Conservation (phyloP, 1,284 basidiomycete species). For the Austropuccinia psidii region DNA sequence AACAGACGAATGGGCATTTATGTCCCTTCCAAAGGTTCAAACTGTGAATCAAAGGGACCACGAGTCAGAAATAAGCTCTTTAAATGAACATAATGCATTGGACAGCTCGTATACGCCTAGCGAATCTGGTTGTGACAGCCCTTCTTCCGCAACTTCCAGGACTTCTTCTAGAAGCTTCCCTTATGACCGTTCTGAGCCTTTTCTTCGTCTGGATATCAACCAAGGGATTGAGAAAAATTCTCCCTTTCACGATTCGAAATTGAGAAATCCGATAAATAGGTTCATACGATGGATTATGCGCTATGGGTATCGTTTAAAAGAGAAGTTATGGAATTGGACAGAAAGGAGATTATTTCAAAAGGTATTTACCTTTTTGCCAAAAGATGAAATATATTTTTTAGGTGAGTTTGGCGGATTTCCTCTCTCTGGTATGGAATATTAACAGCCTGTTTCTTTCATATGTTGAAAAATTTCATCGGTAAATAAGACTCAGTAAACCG, state of each 20-base stretch:
- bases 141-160: no score
- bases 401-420: neutral
- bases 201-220: neutral
- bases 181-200: no score
- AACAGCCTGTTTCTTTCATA: neutral
- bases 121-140: no score
- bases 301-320: neutral
- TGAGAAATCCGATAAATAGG: neutral
- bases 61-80: no score
- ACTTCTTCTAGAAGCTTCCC: no score
- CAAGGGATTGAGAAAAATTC: neutral
- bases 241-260: neutral
- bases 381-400: neutral
- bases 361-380: neutral
- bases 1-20: no score
- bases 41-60: no score
- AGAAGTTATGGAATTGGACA: neutral
- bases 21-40: no score
- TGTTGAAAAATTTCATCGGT: neutral
- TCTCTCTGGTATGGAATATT: neutral
- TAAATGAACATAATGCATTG: no score
- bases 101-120: no score
- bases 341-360: neutral
- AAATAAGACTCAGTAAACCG: slow-evolving; percentile 4
- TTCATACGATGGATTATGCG: neutral